Conservation (phyloP, 2,329 filamentous ascomycete genomes). For the Nemania sp. region DNA sequence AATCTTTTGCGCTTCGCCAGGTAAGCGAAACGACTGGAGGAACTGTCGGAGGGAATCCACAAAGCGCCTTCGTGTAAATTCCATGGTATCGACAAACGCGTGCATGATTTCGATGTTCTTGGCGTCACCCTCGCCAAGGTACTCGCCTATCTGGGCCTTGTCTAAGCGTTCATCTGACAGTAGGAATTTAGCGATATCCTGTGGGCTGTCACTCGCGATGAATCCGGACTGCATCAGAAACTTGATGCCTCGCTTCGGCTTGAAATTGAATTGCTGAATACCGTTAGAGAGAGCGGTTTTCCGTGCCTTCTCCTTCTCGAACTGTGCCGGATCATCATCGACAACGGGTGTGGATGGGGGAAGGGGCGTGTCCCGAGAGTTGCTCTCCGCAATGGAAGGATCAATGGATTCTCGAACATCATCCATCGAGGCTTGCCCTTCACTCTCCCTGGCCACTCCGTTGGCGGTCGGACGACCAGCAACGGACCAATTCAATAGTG, state of each 20-base stretch:
- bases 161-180: constrained; percentile 81
- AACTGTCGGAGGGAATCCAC: constrained; percentile 91
- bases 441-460: constrained; percentile 52
- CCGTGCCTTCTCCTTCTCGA: constrained; percentile 92
- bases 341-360: constrained; percentile 68
- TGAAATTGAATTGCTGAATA: constrained; percentile 94
- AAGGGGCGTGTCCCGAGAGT: constrained; percentile 64
- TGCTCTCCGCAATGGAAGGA: constrained; percentile 62
- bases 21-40: constrained; percentile 90
- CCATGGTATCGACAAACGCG: constrained; percentile 93
- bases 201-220: constrained; percentile 75
- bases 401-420: constrained; percentile 77
- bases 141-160: constrained; percentile 92
- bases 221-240: constrained; percentile 82
- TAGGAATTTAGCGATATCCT: constrained; percentile 85
- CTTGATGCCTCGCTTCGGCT: constrained; percentile 93
- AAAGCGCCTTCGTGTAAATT: constrained; percentile 88
- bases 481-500: constrained; percentile 88
- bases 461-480: constrained; percentile 66
- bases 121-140: constrained; percentile 88
- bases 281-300: constrained; percentile 92
- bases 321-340: constrained; percentile 88
- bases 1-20: constrained; percentile 97
- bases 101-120: constrained; percentile 98
- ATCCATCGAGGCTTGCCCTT: constrained; percentile 58